These are phyloP conservation scores for Tylopilus orsonianus DNA, from an alignment of 1,284 basidiomycete species.

Conservation along the genomic window DNA sequence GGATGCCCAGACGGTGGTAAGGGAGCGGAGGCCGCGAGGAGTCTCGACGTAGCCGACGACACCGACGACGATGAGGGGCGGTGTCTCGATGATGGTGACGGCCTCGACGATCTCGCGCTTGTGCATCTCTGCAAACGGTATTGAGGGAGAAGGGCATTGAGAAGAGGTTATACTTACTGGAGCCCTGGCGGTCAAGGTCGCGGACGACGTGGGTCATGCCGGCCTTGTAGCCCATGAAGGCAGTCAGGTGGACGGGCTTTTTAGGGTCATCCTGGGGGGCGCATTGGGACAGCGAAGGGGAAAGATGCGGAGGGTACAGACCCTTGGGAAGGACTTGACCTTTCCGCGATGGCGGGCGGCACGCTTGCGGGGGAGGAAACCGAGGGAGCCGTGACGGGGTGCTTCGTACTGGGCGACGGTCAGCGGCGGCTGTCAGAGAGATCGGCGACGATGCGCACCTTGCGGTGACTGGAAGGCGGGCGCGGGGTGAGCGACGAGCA, in stretches of 20 bases:
- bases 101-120: conserved; percentile 99
- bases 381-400: conserved; percentile 91
- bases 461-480: conserved; percentile 52
- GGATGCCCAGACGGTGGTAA: conserved; percentile 82
- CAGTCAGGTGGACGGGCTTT: conserved; percentile 99
- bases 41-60: conserved; percentile 99
- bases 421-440: conserved; percentile 6
- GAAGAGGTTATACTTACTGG: conserved; percentile 65
- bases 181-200: conserved; percentile 98
- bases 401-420: conserved; percentile 77
- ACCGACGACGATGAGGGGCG: conserved; percentile 96
- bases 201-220: conserved; percentile 99
- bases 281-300: conserved; percentile 5
- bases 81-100: conserved; percentile 95
- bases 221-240: conserved; percentile 99
- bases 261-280: conserved; percentile 90
- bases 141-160: conserved; percentile 5
- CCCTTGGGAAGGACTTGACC: conserved; percentile 98
- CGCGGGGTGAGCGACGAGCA: conserved; percentile 14
- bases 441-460: conserved; percentile 42
- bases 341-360: conserved; percentile 95
- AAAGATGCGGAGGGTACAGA: conserved; percentile 34
- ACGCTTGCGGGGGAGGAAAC: conserved; percentile 93
- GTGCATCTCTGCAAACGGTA: conserved; percentile 81
- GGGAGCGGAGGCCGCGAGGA: conserved; percentile 93